Evolutionary conservation across 805 yeast species (phyloP).

Genomic region (Yarrowia divulgata): DNA sequence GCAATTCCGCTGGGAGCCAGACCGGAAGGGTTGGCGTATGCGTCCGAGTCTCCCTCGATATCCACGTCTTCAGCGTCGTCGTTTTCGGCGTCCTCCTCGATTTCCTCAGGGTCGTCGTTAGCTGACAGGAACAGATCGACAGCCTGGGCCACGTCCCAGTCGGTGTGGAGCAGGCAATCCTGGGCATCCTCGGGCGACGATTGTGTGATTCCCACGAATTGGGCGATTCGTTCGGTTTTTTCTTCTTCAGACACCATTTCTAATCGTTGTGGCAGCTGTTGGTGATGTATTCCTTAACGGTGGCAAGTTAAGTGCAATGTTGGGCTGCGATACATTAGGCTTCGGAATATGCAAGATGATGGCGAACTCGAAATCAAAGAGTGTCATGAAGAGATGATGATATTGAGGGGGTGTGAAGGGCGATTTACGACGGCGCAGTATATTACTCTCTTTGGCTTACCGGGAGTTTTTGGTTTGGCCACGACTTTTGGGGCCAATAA

Average conservation of each 20-base stretch:
- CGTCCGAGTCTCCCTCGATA: slow-evolving; percentile 19
- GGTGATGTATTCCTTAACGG: slow-evolving; percentile 2
- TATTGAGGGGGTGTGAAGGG: not conserved
- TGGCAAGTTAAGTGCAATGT: slow-evolving; percentile 37
- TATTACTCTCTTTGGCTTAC: too few species aligned
- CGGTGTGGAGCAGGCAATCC: slow-evolving; percentile 50
- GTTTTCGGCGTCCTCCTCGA: slow-evolving; percentile 29
- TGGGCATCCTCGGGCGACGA: slow-evolving; percentile 53
- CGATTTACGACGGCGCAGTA: not conserved
- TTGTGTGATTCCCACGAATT: slow-evolving; percentile 53
- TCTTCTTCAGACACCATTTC: slow-evolving; percentile 41
- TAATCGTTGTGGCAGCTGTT: slow-evolving; percentile 1
- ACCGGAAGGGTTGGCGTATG: slow-evolving; percentile 30
- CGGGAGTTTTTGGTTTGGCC: too few species aligned
- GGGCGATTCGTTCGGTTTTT: slow-evolving; percentile 44
- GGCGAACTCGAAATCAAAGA: not conserved
- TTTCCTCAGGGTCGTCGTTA: slow-evolving; percentile 33
- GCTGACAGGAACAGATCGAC: slow-evolving; percentile 40
- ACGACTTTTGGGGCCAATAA: not conserved
- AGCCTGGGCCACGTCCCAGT: slow-evolving; percentile 48
- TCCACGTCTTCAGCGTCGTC: slow-evolving; percentile 37
- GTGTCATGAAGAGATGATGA: not conserved
- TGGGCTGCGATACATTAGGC: slow-evolving; percentile 7
- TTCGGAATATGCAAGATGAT: slow-evolving; percentile 8
- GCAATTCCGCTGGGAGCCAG: slow-evolving; percentile 32